Percentiles rank a stretch among this genome's conserved stretches.
phyloP scores from a whole-genome alignment of 768 basidiomycete genomes.

The Suillus plorans region DNA sequence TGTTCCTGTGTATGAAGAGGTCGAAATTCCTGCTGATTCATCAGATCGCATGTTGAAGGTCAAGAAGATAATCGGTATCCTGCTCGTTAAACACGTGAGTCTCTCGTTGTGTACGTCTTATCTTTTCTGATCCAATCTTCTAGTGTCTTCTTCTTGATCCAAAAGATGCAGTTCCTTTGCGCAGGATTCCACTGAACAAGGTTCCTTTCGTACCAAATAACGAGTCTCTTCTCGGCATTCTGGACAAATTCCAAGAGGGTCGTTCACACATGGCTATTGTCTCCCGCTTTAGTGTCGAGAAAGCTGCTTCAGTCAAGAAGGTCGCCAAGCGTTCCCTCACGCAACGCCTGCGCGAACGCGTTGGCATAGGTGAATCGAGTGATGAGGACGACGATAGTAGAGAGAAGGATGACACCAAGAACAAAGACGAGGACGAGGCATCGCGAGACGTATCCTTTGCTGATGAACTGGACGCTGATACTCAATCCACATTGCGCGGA shows the following conservation, averaged over 20 bases:
- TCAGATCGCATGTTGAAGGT: conserved; percentile 47
- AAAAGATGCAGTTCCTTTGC: conserved; percentile 81
- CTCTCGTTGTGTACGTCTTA: neutral
- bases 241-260: conserved; percentile 89
- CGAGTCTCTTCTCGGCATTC: conserved; percentile 78
- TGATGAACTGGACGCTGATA: conserved; percentile 31
- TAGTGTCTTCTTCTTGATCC: conserved; percentile 83
- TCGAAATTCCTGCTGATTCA: conserved; percentile 52
- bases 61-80: conserved; percentile 83
- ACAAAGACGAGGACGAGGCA: conserved; percentile 19
- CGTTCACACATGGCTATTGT: conserved; percentile 92
- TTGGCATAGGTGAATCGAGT: conserved; percentile 70
- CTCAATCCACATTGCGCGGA: conserved; percentile 28
- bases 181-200: conserved; percentile 82
- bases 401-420: conserved; percentile 20
- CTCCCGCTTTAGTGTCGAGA: conserved; percentile 69
- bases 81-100: conserved; percentile 76
- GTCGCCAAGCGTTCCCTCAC: conserved; percentile 80
- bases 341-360: conserved; percentile 71
- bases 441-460: conserved; percentile 32
- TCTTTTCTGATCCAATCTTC: neutral
- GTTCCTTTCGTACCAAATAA: conserved; percentile 86
- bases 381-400: conserved; percentile 34
- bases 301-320: conserved; percentile 79
- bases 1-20: conserved; percentile 79